Base-by-base conservation (phyloP, 1,139 yeast genomes). In the Nakaseomyces uthaithaninus region DNA sequence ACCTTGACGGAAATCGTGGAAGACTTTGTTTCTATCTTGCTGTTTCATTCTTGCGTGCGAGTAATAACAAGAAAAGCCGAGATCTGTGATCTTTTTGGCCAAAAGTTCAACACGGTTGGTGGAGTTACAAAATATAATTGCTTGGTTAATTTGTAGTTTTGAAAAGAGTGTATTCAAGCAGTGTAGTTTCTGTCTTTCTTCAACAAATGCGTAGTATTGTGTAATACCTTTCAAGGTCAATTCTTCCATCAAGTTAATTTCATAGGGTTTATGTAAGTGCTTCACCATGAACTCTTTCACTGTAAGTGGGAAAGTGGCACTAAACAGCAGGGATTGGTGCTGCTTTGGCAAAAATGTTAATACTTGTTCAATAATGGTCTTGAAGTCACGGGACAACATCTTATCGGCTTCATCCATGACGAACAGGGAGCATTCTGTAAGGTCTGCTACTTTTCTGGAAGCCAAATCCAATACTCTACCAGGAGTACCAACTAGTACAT, bases 391-490 rank as follows among this genome's bases (percentile, higher is more conserved):
- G 37, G 93, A 79, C 49, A 91, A 74, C 82, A 91, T 85, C 65
- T 91, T 93, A 66, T 91, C 99, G 41, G 98, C 99, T 69, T 91
- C 99, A 65, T 91, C 99, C 97, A 91, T 89, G 42, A 93, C 80
- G 60, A 91, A 89, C 63, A 87, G 72, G 36, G 85, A 80, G 65
- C 96, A 86, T 52, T 82, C 85, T 39, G 85, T 77, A 48, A 93
- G 75, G 60, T 91, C 94, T 15, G 94, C 95, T 43, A 89, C 72
- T 43, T 75, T 72, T 69, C 95, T 81, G 34, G 91, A 75, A 6
- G 97, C 95, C 60, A 91, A 75, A 66, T 91, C 99, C 50, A 91
- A 74, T 33, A 91, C 91, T 71, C 99, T 80, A 55, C 99, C 99
- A 3, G 95, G 95, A 38, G 96, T 87, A 49, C 95, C 95, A 34